Evolutionary conservation across 768 basidiomycete species (phyloP).

Genomic region (Nidularia pulvinata): DNA sequence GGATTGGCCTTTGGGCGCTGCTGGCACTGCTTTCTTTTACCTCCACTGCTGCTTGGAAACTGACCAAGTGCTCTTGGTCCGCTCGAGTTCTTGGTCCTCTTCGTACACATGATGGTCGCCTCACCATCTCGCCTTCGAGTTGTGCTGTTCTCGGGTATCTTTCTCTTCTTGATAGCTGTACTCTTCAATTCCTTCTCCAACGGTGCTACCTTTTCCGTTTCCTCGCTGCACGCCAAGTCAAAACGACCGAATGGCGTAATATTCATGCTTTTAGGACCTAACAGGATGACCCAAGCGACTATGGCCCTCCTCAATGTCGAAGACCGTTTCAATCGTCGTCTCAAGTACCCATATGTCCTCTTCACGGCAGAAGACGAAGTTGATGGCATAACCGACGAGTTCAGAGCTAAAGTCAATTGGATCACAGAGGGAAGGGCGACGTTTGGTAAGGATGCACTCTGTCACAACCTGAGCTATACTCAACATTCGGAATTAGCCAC

Average conservation of each 20-base stretch:
- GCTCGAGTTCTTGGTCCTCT: too few relatives aligned
- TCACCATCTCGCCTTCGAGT: too few relatives aligned
- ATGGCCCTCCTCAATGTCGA: constrained; percentile 23
- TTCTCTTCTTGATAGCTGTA: too few relatives aligned
- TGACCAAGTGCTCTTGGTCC: too few relatives aligned
- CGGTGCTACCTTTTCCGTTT: too few relatives aligned
- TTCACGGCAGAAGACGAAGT: constrained; percentile 21
- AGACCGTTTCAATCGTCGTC: constrained; percentile 23
- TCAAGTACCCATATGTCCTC: constrained; percentile 24
- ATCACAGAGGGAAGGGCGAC: constrained; percentile 22
- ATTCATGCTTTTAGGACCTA: constrained; percentile 21
- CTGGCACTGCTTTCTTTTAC: too few relatives aligned
- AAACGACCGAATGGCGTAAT: constrained; percentile 19
- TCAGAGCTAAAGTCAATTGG: constrained; percentile 16
- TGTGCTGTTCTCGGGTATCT: too few relatives aligned
- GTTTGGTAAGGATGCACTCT: constrained; percentile 13
- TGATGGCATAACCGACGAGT: constrained; percentile 14
- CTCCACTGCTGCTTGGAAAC: too few relatives aligned
- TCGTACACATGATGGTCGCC: too few relatives aligned
- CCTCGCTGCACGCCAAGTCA: too few relatives aligned
- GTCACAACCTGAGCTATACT: neutral
- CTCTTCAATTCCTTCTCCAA: too few relatives aligned
- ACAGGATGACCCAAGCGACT: constrained; percentile 19
- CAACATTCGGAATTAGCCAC: constrained; percentile 6
- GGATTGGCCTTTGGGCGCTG: too few relatives aligned